These are phyloP conservation scores for Lanmaoa rubissima DNA, from an alignment of 768 basidiomycete species.

Conservation along the genomic window DNA sequence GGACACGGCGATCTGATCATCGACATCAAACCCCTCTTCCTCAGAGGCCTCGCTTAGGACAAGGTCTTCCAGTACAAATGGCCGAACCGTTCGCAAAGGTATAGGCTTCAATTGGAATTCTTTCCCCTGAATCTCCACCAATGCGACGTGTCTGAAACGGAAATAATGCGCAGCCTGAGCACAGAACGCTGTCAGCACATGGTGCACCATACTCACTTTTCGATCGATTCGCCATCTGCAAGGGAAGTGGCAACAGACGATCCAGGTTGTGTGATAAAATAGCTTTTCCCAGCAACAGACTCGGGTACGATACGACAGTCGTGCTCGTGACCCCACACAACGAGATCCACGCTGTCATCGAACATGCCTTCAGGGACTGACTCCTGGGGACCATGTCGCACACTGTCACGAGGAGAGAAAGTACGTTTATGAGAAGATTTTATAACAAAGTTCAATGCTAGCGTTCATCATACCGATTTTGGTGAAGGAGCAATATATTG, in stretches of 20 bases:
- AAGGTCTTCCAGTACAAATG: constrained; percentile 88
- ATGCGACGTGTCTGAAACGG: constrained; percentile 75
- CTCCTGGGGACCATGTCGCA: constrained; percentile 92
- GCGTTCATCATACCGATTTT: constrained; percentile 70
- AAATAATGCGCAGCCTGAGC: background rate
- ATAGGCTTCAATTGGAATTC: constrained; percentile 85
- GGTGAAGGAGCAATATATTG: constrained; percentile 90
- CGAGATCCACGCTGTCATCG: constrained; percentile 89
- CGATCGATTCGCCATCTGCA: constrained; percentile 87
- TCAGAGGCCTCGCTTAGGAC: constrained; percentile 74
- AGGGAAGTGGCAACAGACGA: constrained; percentile 93
- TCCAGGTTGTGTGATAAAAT: constrained; percentile 92
- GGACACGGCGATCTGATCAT: constrained; percentile 78
- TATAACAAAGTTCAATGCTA: background rate
- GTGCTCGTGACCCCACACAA: constrained; percentile 99
- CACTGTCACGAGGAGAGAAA: constrained; percentile 45
- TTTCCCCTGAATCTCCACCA: constrained; percentile 84
- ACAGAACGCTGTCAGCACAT: background rate
- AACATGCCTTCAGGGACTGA: constrained; percentile 97
- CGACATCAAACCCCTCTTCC: constrained; percentile 70
- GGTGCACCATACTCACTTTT: constrained; percentile 58
- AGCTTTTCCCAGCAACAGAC: constrained; percentile 85
- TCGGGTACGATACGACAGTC: constrained; percentile 93
- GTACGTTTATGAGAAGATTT: constrained; percentile 12
- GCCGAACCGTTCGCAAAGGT: constrained; percentile 86